phyloP scores from a whole-genome alignment of 2,329 filamentous ascomycete genomes.

The Dothistroma pini region DNA sequence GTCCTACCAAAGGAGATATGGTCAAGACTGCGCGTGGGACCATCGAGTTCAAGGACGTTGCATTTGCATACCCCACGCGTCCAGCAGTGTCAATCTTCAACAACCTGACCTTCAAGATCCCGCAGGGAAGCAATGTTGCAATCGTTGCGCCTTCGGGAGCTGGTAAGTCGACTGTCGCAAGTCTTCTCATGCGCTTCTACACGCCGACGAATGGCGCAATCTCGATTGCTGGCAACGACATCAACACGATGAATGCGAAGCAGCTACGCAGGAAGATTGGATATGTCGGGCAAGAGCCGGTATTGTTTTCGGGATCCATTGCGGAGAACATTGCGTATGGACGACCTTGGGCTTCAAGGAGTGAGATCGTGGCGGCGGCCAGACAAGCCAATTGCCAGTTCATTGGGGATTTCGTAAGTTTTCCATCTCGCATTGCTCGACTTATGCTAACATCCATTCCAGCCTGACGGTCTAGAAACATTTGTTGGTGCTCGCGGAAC shows the following conservation, averaged over 20 bases:
- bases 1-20: slow-evolving; percentile 74
- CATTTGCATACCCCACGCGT: slow-evolving; percentile 88
- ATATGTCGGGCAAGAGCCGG: slow-evolving; percentile 92
- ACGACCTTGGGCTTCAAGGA: slow-evolving; percentile 69
- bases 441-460: slow-evolving; percentile 10
- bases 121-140: slow-evolving; percentile 88
- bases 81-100: slow-evolving; percentile 91
- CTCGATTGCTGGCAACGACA: slow-evolving; percentile 77
- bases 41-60: slow-evolving; percentile 82
- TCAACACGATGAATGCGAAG: slow-evolving; percentile 85
- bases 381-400: slow-evolving; percentile 94
- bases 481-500: slow-evolving; percentile 88
- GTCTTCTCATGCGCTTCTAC: slow-evolving; percentile 89
- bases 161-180: slow-evolving; percentile 92
- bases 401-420: slow-evolving; percentile 79
- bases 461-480: slow-evolving; percentile 90
- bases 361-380: slow-evolving; percentile 82
- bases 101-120: slow-evolving; percentile 83
- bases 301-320: slow-evolving; percentile 81
- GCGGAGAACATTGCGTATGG: slow-evolving; percentile 92
- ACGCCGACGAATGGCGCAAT: slow-evolving; percentile 73
- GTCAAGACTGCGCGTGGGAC: slow-evolving; percentile 81
- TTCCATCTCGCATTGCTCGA: slow-evolving; percentile 12
- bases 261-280: slow-evolving; percentile 88
- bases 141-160: slow-evolving; percentile 95